Conservation (phyloP, 1,139 yeast genomes). For the Debaryomyces psychrophilus region DNA sequence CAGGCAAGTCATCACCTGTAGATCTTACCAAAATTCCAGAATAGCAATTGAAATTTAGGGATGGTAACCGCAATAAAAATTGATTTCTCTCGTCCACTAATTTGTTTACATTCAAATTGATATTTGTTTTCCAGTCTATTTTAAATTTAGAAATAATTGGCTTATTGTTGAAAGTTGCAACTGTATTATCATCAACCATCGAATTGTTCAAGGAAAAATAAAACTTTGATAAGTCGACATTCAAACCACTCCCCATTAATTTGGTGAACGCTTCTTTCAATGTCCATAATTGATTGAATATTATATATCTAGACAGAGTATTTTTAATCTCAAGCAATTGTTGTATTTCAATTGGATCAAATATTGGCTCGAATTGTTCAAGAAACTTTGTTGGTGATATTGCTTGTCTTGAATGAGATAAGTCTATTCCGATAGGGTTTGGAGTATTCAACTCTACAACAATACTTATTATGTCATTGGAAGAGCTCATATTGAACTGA, state of each 20-base stretch:
- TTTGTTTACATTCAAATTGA: constrained; percentile 15
- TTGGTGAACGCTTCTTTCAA: constrained; percentile 73
- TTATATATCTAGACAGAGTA: constrained; percentile 23
- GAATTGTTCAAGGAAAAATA: constrained; percentile 16
- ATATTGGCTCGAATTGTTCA: constrained; percentile 52
- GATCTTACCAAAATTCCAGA: constrained; percentile 23
- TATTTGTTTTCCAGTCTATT: constrained; percentile 19
- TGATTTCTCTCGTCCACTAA: constrained; percentile 12
- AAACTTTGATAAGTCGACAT: constrained; percentile 47
- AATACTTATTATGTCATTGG: constrained; percentile 52
- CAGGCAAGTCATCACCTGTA: constrained; percentile 23
- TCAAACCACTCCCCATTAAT: constrained; percentile 62
- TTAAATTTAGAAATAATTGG: background rate
- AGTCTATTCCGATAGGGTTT: constrained; percentile 58
- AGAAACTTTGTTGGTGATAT: constrained; percentile 37
- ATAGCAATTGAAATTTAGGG: constrained; percentile 21
- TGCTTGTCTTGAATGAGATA: constrained; percentile 56
- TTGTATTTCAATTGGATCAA: constrained; percentile 43
- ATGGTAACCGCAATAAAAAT: constrained; percentile 15
- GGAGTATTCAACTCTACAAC: constrained; percentile 36
- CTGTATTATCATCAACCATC: background rate
- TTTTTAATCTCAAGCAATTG: constrained; percentile 26
- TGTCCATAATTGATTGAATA: constrained; percentile 68
- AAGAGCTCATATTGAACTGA: constrained; percentile 58
- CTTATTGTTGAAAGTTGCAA: background rate